A percentile compares a stretch with the other conserved stretches of the same genome.
phyloP scores from a whole-genome alignment of 768 basidiomycete genomes.

The Boletus barrowsii region DNA sequence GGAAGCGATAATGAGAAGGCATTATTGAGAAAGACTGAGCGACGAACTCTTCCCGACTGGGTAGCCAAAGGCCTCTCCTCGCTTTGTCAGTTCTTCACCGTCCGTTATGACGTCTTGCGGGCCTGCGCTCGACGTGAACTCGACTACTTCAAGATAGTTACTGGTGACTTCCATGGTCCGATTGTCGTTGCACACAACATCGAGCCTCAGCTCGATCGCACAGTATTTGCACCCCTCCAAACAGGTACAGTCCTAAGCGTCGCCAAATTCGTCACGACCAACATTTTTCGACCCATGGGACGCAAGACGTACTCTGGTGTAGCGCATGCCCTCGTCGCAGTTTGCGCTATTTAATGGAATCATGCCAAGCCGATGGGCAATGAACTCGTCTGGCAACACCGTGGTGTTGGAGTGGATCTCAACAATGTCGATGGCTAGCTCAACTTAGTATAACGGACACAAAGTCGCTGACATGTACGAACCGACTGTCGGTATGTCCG shows the following conservation, averaged over 20 bases:
- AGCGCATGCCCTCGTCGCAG: constrained; percentile 85
- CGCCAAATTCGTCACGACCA: neutral
- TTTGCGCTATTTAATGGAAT: constrained; percentile 85
- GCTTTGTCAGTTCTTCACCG: constrained; percentile 73
- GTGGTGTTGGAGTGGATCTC: constrained; percentile 89
- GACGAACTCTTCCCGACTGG: constrained; percentile 81
- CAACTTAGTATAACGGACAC: constrained; percentile 1
- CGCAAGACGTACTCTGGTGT: constrained; percentile 55
- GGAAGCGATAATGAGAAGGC: constrained; percentile 5
- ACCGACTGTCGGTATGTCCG: constrained; percentile 96
- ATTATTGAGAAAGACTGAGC: neutral
- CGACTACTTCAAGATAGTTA: constrained; percentile 69
- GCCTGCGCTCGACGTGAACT: constrained; percentile 37
- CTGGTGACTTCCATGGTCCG: constrained; percentile 85
- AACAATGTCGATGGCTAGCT: constrained; percentile 92
- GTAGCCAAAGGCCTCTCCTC: constrained; percentile 70
- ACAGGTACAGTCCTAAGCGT: constrained; percentile 84
- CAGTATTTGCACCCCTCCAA: constrained; percentile 80
- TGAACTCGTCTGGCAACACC: constrained; percentile 95
- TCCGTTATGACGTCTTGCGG: constrained; percentile 33
- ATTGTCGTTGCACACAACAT: constrained; percentile 69
- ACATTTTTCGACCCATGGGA: neutral
- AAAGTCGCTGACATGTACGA: constrained; percentile 29
- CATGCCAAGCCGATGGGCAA: constrained; percentile 94
- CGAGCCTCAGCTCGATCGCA: constrained; percentile 76